Conservation (phyloP, 768 basidiomycete genomes). For the Rhizopogon vinicolor region DNA sequence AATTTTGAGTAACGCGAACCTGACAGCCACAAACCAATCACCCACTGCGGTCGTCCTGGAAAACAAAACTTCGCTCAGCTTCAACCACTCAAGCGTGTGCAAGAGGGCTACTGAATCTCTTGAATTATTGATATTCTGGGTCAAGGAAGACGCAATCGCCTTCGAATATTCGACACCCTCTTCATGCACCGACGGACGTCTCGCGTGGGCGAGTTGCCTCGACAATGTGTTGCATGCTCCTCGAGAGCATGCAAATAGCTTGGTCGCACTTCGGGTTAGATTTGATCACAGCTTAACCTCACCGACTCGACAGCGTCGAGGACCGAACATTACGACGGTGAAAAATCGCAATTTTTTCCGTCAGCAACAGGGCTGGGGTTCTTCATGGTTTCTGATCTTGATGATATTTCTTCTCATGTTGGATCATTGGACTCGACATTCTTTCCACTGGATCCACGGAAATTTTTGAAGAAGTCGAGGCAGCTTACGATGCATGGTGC, state of each 20-base stretch:
- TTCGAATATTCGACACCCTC: slow-evolving; percentile 15
- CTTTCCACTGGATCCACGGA: background rate
- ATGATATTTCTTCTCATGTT: background rate
- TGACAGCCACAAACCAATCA: background rate
- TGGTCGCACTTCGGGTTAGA: background rate
- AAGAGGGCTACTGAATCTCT: background rate
- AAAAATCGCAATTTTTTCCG: slow-evolving; percentile 14
- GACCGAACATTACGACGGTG: slow-evolving; percentile 14
- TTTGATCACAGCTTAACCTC: slow-evolving; percentile 3
- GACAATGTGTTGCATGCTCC: background rate
- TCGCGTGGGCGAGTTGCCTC: background rate
- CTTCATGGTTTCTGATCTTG: slow-evolving; percentile 1
- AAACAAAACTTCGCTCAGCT: background rate
- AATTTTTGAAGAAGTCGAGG: background rate
- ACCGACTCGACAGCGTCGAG: slow-evolving; percentile 6
- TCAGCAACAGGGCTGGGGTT: background rate
- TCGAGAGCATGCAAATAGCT: background rate
- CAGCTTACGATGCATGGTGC: background rate
- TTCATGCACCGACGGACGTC: background rate
- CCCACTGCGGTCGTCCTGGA: background rate
- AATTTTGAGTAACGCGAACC: background rate
- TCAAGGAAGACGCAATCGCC: background rate
- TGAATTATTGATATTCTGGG: background rate
- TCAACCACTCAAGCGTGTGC: background rate
- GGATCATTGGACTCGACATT: background rate